phyloP scores from a whole-genome alignment of 2,329 filamentous ascomycete genomes.

The Coleophoma eucalyptorum region DNA sequence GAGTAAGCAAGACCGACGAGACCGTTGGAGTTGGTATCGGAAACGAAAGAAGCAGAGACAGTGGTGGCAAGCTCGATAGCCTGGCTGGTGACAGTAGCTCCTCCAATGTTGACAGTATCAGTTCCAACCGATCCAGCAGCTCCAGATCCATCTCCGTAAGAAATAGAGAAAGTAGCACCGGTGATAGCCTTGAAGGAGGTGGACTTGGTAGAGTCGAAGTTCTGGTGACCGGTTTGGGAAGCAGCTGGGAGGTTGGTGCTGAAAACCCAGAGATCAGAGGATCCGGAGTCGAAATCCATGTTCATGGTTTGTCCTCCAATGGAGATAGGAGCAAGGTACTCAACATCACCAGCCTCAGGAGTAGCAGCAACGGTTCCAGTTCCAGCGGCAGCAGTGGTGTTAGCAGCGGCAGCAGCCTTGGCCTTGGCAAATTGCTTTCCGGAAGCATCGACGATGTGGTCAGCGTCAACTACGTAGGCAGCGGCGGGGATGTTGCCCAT shows the following conservation, averaged over 20 bases:
- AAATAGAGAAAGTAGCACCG: conserved; percentile 28
- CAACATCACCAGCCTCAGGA: conserved; percentile 42
- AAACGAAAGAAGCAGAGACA: conserved; percentile 28
- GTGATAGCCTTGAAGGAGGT: conserved; percentile 20
- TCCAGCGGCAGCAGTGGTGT: conserved; percentile 24
- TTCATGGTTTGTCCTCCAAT: conserved; percentile 28
- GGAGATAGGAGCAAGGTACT: conserved; percentile 21
- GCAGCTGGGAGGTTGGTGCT: conserved; percentile 25
- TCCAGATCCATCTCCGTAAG: conserved; percentile 34
- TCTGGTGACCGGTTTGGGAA: conserved; percentile 24
- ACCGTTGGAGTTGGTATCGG: conserved; percentile 43
- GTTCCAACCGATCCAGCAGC: conserved; percentile 30
- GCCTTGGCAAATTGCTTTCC: conserved; percentile 2
- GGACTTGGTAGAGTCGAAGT: conserved; percentile 26
- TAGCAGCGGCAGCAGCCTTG: conserved; percentile 7
- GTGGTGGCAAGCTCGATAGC: conserved; percentile 29
- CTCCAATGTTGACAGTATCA: conserved; percentile 30
- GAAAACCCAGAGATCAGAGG: conserved; percentile 32
- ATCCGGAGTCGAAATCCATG: conserved; percentile 29
- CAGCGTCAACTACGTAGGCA: conserved; percentile 7
- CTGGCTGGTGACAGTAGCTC: conserved; percentile 26
- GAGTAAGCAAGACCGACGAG: conserved; percentile 56
- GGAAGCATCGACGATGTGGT: neutral
- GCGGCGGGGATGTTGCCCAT: conserved; percentile 14
- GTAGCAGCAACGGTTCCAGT: conserved; percentile 60